Evolutionary conservation across 176 grass and related monocot species (phyloP), one percentile per base, ranked within the genome.

Genomic region (Juncus inflexus): DNA sequence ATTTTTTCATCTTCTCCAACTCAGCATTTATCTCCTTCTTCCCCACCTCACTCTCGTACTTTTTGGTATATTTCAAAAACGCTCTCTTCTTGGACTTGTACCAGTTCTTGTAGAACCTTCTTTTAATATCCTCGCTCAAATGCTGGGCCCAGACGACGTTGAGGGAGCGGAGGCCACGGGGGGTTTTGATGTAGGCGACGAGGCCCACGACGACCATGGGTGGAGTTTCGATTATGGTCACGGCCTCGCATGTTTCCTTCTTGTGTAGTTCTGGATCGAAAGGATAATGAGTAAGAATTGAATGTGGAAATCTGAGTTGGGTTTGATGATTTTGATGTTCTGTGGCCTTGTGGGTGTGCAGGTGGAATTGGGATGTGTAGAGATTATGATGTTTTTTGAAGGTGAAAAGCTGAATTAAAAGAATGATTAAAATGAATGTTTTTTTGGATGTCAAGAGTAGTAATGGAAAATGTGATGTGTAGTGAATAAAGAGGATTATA

Each of bases 41-140:
- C 49, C 91, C 91, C 1, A 42, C 49, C 12, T 87, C 83, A 12
- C 9, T 84, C 2, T 95, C 91, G 50, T 77, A 90, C 78, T 95
- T 95, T 16, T 87, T 80, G 45, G 80, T 82, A 73, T 95, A 95
- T 81, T 78, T 95, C 3, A 70, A 81, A 50, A 95, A 95, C 15
- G 91, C 91, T 63, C 81, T 90, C 81, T 95, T 95, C 84, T 95
- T 90, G 81, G 83, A 87, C 62, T 90, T 95, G 73, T 69, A 95
- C 91, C 91, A 95, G 73, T 85, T 90, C 76, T 90, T 95, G 81
- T 87, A 95, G 78, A 95, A 95, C 62, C 91, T 81, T 40, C 87
- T 80, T 61, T 80, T 86, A 2, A 95, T 54, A 39, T 95, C 91
- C 60, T 95, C 91, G n/a, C 91, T 95, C 10, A 95, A 82, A 83